Base-by-base conservation (phyloP, 176 grass and related monocot genomes). In the Raddia distichophylla region DNA sequence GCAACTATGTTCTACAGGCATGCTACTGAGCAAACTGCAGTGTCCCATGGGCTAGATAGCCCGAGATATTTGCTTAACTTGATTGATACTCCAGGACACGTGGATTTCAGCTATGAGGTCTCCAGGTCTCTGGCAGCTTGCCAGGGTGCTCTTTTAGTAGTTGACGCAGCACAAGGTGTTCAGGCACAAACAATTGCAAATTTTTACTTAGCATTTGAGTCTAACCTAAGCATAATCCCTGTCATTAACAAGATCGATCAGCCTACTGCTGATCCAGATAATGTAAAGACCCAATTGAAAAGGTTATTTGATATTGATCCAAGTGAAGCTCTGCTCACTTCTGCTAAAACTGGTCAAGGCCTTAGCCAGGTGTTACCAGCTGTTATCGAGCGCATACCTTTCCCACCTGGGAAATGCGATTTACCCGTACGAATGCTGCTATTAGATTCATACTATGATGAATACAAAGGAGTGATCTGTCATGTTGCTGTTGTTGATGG, bases 231-330 rank as follows among this genome's bases (percentile, higher is more conserved):
- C 64, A 93, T 94, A 11, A 94, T 98, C 50, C 95, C 95, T 40
- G 90, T 98, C 16, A 98, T 98, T 80, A 98, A 98, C 86, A 98
- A 98, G 86, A 98, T 98, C 48, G 95, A 98, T 77, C 95, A 98
- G 54, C 95, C 95, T 15, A 98, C 95, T 40, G 95, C 95, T 51
- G 95, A 98, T 74, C 95, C 95, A 53, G 95, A 94, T 48, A 89
- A 91, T 78, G 92, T 98, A 66, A 98, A 94, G 82, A 81, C 82
- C 18, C 95, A 98, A 68, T 71, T 98, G 86, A 94, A 92, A 82
- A 87, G 88, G 40, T 87, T 98, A 49, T 98, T 98, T 72, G 95
- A 98, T 45, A 93, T 98, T 46, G 92, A 98, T 67, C 87, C 95
- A 65, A 80, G 84, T 77, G 95, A 91, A 69, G 92, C 86, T 64